A percentile compares a stretch with the other conserved stretches of the same genome.
Evolutionary conservation across 169 alveolate genomes (phyloP).

Genomic region (Plasmodium cynomolgi): DNA sequence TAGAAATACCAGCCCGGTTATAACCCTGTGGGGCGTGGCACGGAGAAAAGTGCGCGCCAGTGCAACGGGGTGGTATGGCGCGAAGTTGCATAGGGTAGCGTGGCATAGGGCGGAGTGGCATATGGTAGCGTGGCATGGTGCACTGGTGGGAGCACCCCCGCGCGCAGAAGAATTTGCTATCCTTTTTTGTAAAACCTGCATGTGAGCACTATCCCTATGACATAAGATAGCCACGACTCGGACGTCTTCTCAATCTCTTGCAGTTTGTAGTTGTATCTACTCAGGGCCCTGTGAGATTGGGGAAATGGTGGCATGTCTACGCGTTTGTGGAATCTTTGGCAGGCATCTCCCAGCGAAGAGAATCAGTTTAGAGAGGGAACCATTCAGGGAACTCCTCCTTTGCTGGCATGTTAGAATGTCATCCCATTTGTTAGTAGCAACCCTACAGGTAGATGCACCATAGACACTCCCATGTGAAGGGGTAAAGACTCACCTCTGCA

Average conservation of each 20-base stretch:
- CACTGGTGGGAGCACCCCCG: background rate
- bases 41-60: background rate
- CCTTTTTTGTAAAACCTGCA: slow-evolving; percentile 21
- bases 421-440: background rate
- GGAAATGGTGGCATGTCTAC: background rate
- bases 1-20: slow-evolving; percentile 77
- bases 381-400: background rate
- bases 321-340: background rate
- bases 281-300: slow-evolving; percentile 63
- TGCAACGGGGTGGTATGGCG: background rate
- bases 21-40: slow-evolving; percentile 77
- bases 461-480: background rate
- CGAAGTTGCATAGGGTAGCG: too few species aligned
- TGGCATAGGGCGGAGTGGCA: background rate
- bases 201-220: slow-evolving; percentile 54
- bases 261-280: slow-evolving; percentile 76
- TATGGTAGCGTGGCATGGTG: background rate
- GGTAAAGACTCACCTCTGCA: slow-evolving; percentile 22
- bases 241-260: slow-evolving; percentile 73
- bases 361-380: background rate
- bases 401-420: background rate
- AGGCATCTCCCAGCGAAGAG: background rate
- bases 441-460: background rate
- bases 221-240: slow-evolving; percentile 69
- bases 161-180: background rate